Conservation (phyloP, 192 early-diverging fungal species). For the Coemansia sp. region DNA sequence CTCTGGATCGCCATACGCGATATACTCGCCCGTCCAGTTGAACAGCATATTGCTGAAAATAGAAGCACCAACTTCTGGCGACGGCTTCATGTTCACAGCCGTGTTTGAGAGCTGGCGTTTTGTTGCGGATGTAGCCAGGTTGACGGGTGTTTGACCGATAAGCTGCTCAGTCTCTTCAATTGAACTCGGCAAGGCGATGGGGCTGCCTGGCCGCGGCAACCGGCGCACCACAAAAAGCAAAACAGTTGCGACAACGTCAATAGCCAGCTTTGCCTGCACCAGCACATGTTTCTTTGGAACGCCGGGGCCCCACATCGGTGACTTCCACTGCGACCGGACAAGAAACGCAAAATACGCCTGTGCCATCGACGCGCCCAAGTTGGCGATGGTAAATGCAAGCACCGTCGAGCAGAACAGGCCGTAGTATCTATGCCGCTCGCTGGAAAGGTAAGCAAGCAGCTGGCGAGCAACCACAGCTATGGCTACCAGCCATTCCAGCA, state of each 20-base stretch:
- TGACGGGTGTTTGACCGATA: background rate
- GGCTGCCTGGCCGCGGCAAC: background rate
- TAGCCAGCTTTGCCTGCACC: background rate
- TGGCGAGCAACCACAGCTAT: background rate
- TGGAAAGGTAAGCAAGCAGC: constrained; percentile 7
- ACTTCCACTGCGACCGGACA: constrained; percentile 10
- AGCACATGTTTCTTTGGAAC: background rate
- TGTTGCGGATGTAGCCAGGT: background rate
- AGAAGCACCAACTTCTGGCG: constrained; percentile 25
- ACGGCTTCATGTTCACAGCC: background rate
- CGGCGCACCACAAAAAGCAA: constrained; percentile 22
- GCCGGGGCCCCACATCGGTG: constrained; percentile 2
- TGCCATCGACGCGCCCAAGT: background rate
- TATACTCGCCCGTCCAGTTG: constrained; percentile 23
- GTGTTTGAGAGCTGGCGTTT: background rate
- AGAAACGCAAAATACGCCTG: constrained; percentile 26
- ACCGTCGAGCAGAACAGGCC: constrained; percentile 21
- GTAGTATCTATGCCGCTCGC: constrained; percentile 5
- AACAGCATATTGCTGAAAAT: constrained; percentile 29
- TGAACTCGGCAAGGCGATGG: background rate
- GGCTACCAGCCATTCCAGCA: constrained; percentile 5
- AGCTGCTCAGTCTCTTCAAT: background rate
- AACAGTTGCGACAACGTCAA: background rate
- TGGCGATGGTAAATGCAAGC: background rate
- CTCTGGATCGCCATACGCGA: constrained; percentile 6